Base-by-base conservation (phyloP, 148 eudicot genomes). In the Amaranthus cruentus region DNA sequence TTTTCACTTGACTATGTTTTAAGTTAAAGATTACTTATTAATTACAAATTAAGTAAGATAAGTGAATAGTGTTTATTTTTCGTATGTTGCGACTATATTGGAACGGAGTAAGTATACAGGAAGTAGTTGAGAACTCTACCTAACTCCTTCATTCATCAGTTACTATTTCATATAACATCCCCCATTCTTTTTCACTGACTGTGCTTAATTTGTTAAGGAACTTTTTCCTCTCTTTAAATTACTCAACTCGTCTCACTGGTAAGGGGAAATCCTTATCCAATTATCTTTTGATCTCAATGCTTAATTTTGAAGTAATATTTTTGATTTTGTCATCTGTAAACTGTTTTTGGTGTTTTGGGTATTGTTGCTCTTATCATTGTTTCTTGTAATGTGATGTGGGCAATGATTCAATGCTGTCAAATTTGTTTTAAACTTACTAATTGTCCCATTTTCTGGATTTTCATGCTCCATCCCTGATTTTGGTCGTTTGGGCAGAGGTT, bases 301-400 rank as follows among this genome's bases (percentile, higher is more conserved):
- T 75, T 48, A 4, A 15, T 6, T 0, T 47, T 18, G 4, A 6
- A 43, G 43, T 73, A 1, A 1, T 52, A 9, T 52, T 47, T 44
- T 55, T 49, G 7, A 13, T 44, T 2, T 46, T 44, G 66, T 67
- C 57, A 18, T 66, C 9, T 13, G 11, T 7, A 54, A 28, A 28
- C 38, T 28, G 7, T 47, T 55, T 55, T 66, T 56, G 55, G 42
- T 15, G 18, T 55, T 65, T 62, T 74, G 71, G 77, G 72, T 75
- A 13, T 75, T 49, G 6, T 55, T 4, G 10, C 6, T 15, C 4
- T 18, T 5, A 57, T 49, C 55, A n/a, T 49, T 4, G 55, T 56
- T 38, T 11, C 38, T 47, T 55, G 64, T n/a, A 57, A n/a, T 7
- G 28, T 57, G 44, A 54, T 76, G 54, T 76, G 74, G 70, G 75